These are phyloP conservation scores for Pseudogymnoascus verrucosus DNA, from an alignment of 2,329 filamentous ascomycete species.

Conservation along the genomic window DNA sequence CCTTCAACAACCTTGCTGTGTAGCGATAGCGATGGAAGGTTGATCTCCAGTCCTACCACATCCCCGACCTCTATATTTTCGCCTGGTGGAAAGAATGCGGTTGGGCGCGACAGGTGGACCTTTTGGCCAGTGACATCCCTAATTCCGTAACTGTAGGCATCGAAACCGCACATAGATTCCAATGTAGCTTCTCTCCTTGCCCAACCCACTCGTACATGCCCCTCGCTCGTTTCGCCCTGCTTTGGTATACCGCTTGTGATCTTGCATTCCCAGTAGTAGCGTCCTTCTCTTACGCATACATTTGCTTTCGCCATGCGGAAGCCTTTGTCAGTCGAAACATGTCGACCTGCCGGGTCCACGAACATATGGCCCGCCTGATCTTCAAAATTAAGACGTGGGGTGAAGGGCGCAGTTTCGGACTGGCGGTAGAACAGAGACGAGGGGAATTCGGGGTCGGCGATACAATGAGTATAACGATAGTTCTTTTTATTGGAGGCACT, in stretches of 20 bases:
- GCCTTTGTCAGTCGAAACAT: slow-evolving; percentile 84
- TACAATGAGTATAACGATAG: slow-evolving; percentile 84
- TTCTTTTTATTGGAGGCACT: slow-evolving; percentile 60
- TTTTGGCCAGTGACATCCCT: slow-evolving; percentile 86
- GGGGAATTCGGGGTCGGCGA: slow-evolving; percentile 80
- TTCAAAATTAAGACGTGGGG: slow-evolving; percentile 82
- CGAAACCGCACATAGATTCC: slow-evolving; percentile 77
- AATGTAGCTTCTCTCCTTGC: slow-evolving; percentile 71
- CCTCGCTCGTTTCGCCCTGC: slow-evolving; percentile 24
- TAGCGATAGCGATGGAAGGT: slow-evolving; percentile 73
- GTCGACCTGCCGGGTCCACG: slow-evolving; percentile 65
- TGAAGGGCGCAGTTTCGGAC: slow-evolving; percentile 77
- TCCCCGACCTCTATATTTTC: slow-evolving; percentile 82
- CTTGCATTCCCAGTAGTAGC: slow-evolving; percentile 91
- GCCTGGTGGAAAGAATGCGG: slow-evolving; percentile 73
- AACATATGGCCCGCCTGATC: slow-evolving; percentile 81
- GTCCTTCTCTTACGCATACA: slow-evolving; percentile 78
- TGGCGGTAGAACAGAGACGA: slow-evolving; percentile 84
- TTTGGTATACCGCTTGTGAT: slow-evolving; percentile 67
- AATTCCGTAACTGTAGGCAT: slow-evolving; percentile 89
- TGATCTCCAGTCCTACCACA: slow-evolving; percentile 88
- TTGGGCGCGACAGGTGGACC: slow-evolving; percentile 87
- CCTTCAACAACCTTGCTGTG: slow-evolving; percentile 85
- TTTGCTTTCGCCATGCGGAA: slow-evolving; percentile 90
- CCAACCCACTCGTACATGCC: slow-evolving; percentile 79